phyloP scores from a whole-genome alignment of 257 asterid genomes.

The Linderniella brevidens region DNA sequence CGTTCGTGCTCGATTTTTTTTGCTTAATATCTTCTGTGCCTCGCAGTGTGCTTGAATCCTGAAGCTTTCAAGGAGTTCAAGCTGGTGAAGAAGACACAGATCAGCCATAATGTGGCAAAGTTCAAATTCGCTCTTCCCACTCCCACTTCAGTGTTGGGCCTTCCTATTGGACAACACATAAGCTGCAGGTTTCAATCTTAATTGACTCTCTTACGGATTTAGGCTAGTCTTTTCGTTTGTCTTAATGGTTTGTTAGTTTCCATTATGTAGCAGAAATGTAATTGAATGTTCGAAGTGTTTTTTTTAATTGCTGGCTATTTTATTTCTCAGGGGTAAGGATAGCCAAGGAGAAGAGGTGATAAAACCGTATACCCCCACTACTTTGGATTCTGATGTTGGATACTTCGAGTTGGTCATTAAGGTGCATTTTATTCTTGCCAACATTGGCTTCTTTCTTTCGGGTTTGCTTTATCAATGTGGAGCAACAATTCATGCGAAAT shows the following conservation, averaged over 20 bases:
- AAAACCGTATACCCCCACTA: slow-evolving; percentile 93
- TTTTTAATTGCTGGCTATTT: too few species aligned
- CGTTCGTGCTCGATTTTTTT: background rate
- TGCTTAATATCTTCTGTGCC: slow-evolving; percentile 10
- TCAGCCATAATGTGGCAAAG: slow-evolving; percentile 93
- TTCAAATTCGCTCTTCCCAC: slow-evolving; percentile 84
- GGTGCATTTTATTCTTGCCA: slow-evolving; percentile 21
- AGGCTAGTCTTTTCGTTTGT: background rate
- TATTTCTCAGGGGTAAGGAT: slow-evolving; percentile 71
- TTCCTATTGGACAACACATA: slow-evolving; percentile 95
- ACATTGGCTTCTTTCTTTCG: slow-evolving; percentile 6
- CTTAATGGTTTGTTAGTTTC: background rate
- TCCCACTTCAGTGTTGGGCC: slow-evolving; percentile 79
- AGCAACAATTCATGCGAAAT: too few species aligned
- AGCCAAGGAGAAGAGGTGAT: slow-evolving; percentile 91
- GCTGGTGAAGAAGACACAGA: slow-evolving; percentile 74
- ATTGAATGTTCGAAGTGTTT: too few species aligned
- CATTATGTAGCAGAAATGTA: background rate
- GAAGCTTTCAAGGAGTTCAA: slow-evolving; percentile 70
- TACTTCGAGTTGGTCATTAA: slow-evolving; percentile 83
- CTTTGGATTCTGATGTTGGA: slow-evolving; percentile 96
- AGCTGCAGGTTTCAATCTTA: slow-evolving; percentile 57
- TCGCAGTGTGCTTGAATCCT: slow-evolving; percentile 66
- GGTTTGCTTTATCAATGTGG: slow-evolving; percentile 10
- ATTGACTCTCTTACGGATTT: background rate